Conservation (phyloP, 2,329 filamentous ascomycete genomes). For the Gremmenia infestans region DNA sequence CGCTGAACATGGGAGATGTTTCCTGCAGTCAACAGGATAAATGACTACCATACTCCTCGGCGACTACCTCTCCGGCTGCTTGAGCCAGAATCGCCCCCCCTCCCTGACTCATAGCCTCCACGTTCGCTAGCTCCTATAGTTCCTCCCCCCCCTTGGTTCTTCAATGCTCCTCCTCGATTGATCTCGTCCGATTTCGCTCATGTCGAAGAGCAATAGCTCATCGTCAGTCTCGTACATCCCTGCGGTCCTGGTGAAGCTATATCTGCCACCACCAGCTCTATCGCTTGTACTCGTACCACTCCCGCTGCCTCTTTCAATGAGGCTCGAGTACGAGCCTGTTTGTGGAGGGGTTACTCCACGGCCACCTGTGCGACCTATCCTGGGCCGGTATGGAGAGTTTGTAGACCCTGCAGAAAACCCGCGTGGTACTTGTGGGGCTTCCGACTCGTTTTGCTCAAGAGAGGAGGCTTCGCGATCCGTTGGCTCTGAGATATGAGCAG, state of each 20-base stretch:
- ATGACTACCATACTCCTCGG: constrained; percentile 21
- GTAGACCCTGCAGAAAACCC: constrained; percentile 23
- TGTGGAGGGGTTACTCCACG: constrained; percentile 30
- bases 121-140: constrained; percentile 18
- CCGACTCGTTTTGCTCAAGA: constrained; percentile 24
- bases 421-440: constrained; percentile 22
- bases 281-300: constrained; percentile 33
- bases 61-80: constrained; percentile 29
- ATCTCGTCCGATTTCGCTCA: constrained; percentile 62
- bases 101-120: constrained; percentile 18
- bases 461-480: constrained; percentile 23
- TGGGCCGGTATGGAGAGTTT: constrained; percentile 29
- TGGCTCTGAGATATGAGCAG: constrained; percentile 28
- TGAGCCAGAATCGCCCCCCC: constrained; percentile 27
- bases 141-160: constrained; percentile 36
- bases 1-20: background rate
- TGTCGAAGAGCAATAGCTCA: constrained; percentile 66
- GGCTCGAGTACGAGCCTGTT: constrained; percentile 32
- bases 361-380: constrained; percentile 28
- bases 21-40: background rate
- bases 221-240: constrained; percentile 53
- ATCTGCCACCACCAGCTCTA: constrained; percentile 34
- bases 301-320: constrained; percentile 29
- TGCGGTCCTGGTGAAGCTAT: constrained; percentile 40
- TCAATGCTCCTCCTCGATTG: constrained; percentile 53